Conservation (phyloP, 2,329 filamentous ascomycete genomes). For the Didymella lethalis region DNA sequence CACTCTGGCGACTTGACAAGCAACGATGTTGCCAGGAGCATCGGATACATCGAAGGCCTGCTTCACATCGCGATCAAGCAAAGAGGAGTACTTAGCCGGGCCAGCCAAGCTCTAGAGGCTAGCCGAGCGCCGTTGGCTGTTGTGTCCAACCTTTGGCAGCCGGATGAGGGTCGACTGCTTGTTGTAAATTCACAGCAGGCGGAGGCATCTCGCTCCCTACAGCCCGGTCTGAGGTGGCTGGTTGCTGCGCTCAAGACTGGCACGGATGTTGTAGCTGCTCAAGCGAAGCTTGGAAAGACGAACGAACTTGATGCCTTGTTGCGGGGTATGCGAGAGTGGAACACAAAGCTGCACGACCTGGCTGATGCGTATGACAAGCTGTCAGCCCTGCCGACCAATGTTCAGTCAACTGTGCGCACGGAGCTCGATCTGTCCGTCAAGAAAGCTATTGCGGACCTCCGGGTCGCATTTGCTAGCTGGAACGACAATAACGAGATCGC, state of each 20-base stretch:
- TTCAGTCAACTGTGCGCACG: slow-evolving; percentile 33
- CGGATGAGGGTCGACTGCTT: slow-evolving; percentile 17
- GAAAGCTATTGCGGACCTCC: slow-evolving; percentile 27
- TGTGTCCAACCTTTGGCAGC: slow-evolving; percentile 39
- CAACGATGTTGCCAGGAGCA: slow-evolving; percentile 79
- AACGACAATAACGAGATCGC: slow-evolving; percentile 35
- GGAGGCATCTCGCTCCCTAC: slow-evolving; percentile 23
- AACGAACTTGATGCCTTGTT: slow-evolving; percentile 39
- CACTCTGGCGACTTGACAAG: slow-evolving; percentile 86
- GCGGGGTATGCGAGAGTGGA: slow-evolving; percentile 37
- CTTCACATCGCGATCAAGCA: slow-evolving; percentile 71
- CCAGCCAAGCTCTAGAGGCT: slow-evolving; percentile 44
- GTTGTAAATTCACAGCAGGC: slow-evolving; percentile 31
- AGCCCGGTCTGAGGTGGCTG: slow-evolving; percentile 64
- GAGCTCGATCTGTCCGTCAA: slow-evolving; percentile 26
- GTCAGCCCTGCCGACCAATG: slow-evolving; percentile 38
- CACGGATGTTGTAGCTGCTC: slow-evolving; percentile 68
- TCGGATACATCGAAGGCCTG: slow-evolving; percentile 87
- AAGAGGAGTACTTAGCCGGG: slow-evolving; percentile 55
- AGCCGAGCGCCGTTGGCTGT: slow-evolving; percentile 51
- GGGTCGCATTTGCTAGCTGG: slow-evolving; percentile 29
- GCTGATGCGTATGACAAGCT: slow-evolving; percentile 28
- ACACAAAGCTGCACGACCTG: slow-evolving; percentile 27
- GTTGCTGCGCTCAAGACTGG: slow-evolving; percentile 71
- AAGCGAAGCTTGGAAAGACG: slow-evolving; percentile 68